Percentiles rank a stretch among this genome's conserved stretches.
Evolutionary conservation across 306 rosid species (phyloP).

Genomic region (Myrica gale): DNA sequence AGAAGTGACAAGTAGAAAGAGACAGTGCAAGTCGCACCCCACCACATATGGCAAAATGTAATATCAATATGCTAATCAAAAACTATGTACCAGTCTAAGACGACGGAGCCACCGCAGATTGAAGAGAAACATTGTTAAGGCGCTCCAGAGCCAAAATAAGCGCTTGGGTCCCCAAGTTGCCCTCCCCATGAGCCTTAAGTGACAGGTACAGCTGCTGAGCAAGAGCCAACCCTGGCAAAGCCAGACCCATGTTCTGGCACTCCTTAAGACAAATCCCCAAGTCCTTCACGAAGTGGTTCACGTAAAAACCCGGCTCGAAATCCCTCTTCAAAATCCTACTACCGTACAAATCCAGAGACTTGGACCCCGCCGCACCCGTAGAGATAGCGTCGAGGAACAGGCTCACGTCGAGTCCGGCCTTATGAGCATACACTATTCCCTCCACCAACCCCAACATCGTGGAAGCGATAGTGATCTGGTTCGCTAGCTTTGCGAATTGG

Average conservation of each 20-base stretch:
- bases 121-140: conserved; percentile 66
- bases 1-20: background rate
- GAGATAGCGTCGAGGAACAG: conserved; percentile 64
- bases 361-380: conserved; percentile 75
- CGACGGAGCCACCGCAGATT: conserved; percentile 5
- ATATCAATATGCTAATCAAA: background rate
- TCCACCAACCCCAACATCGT: conserved; percentile 87
- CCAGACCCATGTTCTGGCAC: conserved; percentile 60
- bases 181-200: conserved; percentile 79
- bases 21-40: background rate
- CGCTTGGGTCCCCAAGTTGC: conserved; percentile 72
- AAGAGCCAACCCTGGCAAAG: conserved; percentile 83
- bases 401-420: conserved; percentile 73
- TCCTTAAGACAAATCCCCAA: conserved; percentile 88
- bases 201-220: conserved; percentile 86
- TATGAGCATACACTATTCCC: conserved; percentile 80
- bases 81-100: conserved; percentile 17
- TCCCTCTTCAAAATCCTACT: conserved; percentile 65
- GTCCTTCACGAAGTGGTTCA: conserved; percentile 85
- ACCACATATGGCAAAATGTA: background rate
- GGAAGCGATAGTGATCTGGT: conserved; percentile 70
- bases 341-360: conserved; percentile 61
- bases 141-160: conserved; percentile 72
- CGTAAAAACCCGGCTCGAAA: conserved; percentile 75
- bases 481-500: conserved; percentile 84